Evolutionary conservation across 2,329 filamentous ascomycete species (phyloP), one percentile per base, ranked within the genome.

Genomic region (Rachicladosporium sp.): DNA sequence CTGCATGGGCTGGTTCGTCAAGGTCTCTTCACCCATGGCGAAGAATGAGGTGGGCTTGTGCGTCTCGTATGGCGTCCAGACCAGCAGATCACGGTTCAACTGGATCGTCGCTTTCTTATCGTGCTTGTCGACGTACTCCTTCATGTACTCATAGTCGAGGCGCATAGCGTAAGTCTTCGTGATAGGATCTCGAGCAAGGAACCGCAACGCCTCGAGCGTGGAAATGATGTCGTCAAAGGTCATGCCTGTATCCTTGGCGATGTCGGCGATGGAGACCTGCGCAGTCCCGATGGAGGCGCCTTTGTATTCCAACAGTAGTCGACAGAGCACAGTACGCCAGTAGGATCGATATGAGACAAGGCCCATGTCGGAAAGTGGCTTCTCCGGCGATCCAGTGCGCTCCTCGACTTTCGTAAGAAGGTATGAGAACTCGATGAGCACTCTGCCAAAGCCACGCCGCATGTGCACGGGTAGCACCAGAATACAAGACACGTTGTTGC

Each of bases 1-100:
- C 47, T 85, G 88, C 41, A 96, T 49, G 4, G 52, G 56, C 31
- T 55, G 53, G 36, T 52, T 58, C 30, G 37, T 36, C 10, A 35
- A 36, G 5, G 56, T 55, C 43, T 60, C 58, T 37, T 61, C 58
- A 36, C 57, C 57, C 45, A 60, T 52, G 7, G 56, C 48, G 34
- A 61, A 59, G 19, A 58, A 46, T 37, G 49, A 59, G 1, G 56
- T 59, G 6, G 58, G 57, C 33, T 86, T 78, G 19, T 91, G 89
- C 87, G 95, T 96, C 32, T 96, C 79, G 58, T 94, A 98, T 0
- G 91, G 91, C 10, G 88, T 95, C 91, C 91, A 98, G 8, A 88
- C 81, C 19, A 98, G 70, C 11, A 78, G 78, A 33, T 81, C 77
- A 0, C 82, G 76, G 48, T 91, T 82, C 29, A 98, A 74, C 51